phyloP scores from a whole-genome alignment of 2,329 filamentous ascomycete genomes.

The Aaosphaeria pasadenensis region DNA sequence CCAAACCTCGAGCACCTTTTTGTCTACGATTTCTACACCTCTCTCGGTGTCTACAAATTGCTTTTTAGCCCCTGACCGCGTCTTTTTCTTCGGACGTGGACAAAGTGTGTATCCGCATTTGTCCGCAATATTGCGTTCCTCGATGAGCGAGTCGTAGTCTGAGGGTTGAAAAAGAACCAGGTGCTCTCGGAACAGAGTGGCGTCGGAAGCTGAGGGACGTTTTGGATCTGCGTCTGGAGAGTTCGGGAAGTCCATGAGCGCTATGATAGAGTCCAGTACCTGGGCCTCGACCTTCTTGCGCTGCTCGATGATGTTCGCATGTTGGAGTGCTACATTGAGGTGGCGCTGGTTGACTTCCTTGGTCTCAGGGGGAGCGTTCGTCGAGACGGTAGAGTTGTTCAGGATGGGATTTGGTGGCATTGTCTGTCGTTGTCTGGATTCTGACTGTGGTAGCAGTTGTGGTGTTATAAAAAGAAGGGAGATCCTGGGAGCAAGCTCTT shows the following conservation, averaged over 20 bases:
- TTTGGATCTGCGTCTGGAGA: constrained; percentile 50
- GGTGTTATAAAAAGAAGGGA: too few species aligned
- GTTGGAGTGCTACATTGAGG: constrained; percentile 70
- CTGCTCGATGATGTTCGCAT: constrained; percentile 78
- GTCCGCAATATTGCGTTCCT: constrained; percentile 81
- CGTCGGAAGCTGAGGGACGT: constrained; percentile 58
- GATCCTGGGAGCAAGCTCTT: too few species aligned
- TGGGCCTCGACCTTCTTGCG: constrained; percentile 74
- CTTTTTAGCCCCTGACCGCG: constrained; percentile 48
- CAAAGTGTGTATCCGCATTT: constrained; percentile 86
- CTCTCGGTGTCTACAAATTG: constrained; percentile 65
- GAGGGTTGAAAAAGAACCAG: constrained; percentile 75
- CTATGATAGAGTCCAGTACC: constrained; percentile 70
- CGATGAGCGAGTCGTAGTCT: constrained; percentile 85
- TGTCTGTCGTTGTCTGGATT: not conserved
- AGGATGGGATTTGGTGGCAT: constrained; percentile 47
- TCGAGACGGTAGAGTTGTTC: constrained; percentile 35
- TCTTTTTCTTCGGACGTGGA: constrained; percentile 57
- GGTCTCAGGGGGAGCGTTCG: constrained; percentile 15
- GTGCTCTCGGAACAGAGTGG: constrained; percentile 60
- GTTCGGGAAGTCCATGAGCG: constrained; percentile 64
- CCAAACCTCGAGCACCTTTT: constrained; percentile 77
- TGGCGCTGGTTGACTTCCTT: constrained; percentile 40
- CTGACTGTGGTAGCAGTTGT: too few species aligned
- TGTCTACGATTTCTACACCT: constrained; percentile 63